Evolutionary conservation across 768 basidiomycete species (phyloP).

Genomic region (Asterophora parasitica): DNA sequence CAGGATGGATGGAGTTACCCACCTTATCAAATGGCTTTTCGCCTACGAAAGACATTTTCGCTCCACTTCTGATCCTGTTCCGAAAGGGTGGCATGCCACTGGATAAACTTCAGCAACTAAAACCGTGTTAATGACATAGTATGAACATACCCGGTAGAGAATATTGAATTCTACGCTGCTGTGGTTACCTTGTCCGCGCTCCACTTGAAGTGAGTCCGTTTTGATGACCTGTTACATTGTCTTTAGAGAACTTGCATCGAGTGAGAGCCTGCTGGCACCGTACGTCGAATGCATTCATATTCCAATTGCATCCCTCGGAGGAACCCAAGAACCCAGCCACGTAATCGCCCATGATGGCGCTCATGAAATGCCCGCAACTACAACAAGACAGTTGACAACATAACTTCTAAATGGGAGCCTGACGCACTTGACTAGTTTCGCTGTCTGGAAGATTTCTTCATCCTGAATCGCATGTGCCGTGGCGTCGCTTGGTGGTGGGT

Average conservation of each 20-base stretch:
- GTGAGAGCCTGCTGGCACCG: too few relatives aligned
- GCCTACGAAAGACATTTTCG: constrained; percentile 36
- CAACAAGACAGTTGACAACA: too few relatives aligned
- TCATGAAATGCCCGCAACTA: constrained; percentile 51
- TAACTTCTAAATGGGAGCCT: too few relatives aligned
- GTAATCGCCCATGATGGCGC: constrained; percentile 51
- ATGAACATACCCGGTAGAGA: constrained; percentile 35
- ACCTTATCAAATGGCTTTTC: constrained; percentile 33
- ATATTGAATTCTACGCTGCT: constrained; percentile 64
- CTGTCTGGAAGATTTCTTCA: constrained; percentile 56
- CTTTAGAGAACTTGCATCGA: too few relatives aligned
- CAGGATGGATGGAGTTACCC: neutral
- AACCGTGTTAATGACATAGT: too few relatives aligned
- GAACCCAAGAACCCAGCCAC: constrained; percentile 54
- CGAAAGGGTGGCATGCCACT: constrained; percentile 57
- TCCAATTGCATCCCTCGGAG: constrained; percentile 48
- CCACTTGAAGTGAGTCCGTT: constrained; percentile 24
- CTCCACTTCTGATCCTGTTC: constrained; percentile 48
- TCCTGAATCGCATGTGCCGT: constrained; percentile 32
- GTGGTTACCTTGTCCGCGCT: constrained; percentile 60
- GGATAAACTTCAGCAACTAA: neutral
- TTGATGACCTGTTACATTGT: constrained; percentile 31
- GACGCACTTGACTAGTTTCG: constrained; percentile 47
- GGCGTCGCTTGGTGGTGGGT: constrained; percentile 34
- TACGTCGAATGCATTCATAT: constrained; percentile 45